Conservation (phyloP, 2,329 filamentous ascomycete genomes). For the Xylariaceae sp. region DNA sequence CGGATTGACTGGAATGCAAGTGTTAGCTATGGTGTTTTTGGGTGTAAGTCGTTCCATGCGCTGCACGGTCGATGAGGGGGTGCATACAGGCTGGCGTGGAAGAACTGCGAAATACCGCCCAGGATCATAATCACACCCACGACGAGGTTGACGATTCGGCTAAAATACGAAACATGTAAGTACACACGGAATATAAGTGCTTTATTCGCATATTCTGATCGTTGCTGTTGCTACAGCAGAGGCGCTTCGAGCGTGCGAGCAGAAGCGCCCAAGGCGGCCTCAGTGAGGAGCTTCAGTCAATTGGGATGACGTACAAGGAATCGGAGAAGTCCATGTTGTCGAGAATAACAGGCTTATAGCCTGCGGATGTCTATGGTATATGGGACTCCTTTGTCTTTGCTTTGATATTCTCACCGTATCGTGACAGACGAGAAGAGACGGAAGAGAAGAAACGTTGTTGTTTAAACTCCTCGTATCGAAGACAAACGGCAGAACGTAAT, state of each 20-base stretch:
- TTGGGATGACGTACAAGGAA: constrained; percentile 64
- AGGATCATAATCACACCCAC: constrained; percentile 83
- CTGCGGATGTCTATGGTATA: too few relatives aligned
- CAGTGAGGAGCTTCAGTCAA: background rate
- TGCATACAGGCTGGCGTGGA: constrained; percentile 53
- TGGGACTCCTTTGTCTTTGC: too few relatives aligned
- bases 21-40: constrained; percentile 9
- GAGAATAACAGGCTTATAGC: background rate
- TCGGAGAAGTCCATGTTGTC: constrained; percentile 80
- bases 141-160: constrained; percentile 89
- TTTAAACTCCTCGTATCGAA: too few relatives aligned
- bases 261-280: background rate
- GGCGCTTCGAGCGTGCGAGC: background rate
- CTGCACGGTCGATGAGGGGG: constrained; percentile 32
- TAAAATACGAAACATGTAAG: constrained; percentile 41
- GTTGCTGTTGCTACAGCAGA: background rate
- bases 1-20: constrained; percentile 50
- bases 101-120: constrained; percentile 73
- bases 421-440: too few relatives aligned
- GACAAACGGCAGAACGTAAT: too few relatives aligned
- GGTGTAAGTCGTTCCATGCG: background rate
- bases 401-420: too few relatives aligned
- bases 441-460: too few relatives aligned
- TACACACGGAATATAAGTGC: constrained; percentile 7
- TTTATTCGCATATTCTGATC: background rate